Evolutionary conservation across 2,329 filamentous ascomycete species (phyloP), one percentile per base, ranked within the genome.

Genomic region (Talaromyces sp.): DNA sequence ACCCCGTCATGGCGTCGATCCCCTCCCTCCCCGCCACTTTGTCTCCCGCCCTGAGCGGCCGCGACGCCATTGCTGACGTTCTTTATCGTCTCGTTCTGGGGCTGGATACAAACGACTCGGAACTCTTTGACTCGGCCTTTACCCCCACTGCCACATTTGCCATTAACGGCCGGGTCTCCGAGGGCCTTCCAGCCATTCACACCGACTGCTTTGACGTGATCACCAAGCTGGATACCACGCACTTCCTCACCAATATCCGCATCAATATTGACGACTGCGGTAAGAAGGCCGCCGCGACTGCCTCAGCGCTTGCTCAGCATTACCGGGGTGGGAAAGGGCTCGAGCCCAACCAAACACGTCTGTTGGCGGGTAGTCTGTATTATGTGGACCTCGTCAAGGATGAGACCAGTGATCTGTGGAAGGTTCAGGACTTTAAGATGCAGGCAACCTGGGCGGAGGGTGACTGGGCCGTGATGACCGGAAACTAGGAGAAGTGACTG

Each of bases 181-280:
- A 51, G 21, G 58, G 58, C 15, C 60, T 66, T 17, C 31, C 56
- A 19, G 46, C 40, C 1, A 62, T 67, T 39, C 51, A 46, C 15
- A 50, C 56, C 8, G 22, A 53, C 1, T 8, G 68, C n/a, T 57
- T 65, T 53, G 58, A 53, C 9, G 28, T 10, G 9, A 56, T 67
- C 19, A 61, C 61, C n/a, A 60, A 58, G 1, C 70, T 61, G 48
- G 66, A 66, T 33, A 71, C 69, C 13, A 71, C 68, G 9, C 72
- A 73, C 56, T 64, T 63, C n/a, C 56, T 67, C 43, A 70, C 60
- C 53, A 72, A 68, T 55, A 58, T 70, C 15, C 65, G 70, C n/a
- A 59, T 72, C 21, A 57, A 66, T 22, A 21, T 67, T 9, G 59
- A 66, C 50, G 63, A 66, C 22, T 66, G 64, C n/a, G 66, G 56